phyloP scores from a whole-genome alignment of 352 stramenopile genomes.

The Thalassiosira hispida region DNA sequence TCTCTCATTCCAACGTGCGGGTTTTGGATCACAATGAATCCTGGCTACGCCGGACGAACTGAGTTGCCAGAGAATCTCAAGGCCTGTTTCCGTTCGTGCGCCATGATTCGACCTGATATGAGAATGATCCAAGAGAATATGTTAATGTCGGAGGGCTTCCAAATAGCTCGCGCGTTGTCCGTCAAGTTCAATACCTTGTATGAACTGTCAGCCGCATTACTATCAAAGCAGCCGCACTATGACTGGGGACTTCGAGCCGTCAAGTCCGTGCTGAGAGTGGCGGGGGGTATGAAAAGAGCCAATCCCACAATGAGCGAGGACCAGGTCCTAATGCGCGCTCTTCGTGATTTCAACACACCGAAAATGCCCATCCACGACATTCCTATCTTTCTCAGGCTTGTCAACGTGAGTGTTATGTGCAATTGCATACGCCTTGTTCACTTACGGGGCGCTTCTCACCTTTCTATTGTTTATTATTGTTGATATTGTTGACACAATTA shows the following conservation, averaged over 20 bases:
- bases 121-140: conserved; percentile 97
- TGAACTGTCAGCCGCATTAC: conserved; percentile 91
- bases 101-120: conserved; percentile 96
- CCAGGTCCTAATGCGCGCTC: conserved; percentile 93
- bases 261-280: conserved; percentile 95
- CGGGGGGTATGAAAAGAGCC: conserved; percentile 91
- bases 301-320: conserved; percentile 90
- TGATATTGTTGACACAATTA: no score
- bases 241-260: conserved; percentile 95
- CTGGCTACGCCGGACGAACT: conserved; percentile 93
- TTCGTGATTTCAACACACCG: conserved; percentile 96
- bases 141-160: conserved; percentile 95
- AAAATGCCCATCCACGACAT: conserved; percentile 92
- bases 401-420: no score
- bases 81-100: conserved; percentile 93
- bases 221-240: conserved; percentile 95
- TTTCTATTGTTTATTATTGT: no score
- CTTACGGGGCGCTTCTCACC: no score
- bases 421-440: no score
- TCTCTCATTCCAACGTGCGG: conserved; percentile 93
- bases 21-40: conserved; percentile 98
- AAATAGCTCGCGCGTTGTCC: conserved; percentile 91
- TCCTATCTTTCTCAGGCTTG: conserved; percentile 92
- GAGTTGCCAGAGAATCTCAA: conserved; percentile 97
- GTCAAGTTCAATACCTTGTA: conserved; percentile 95